A percentile compares a stretch with the other conserved stretches of the same genome.
These are phyloP conservation scores for Trametes gibbosa DNA, from an alignment of 768 basidiomycete species.

Conservation along the genomic window DNA sequence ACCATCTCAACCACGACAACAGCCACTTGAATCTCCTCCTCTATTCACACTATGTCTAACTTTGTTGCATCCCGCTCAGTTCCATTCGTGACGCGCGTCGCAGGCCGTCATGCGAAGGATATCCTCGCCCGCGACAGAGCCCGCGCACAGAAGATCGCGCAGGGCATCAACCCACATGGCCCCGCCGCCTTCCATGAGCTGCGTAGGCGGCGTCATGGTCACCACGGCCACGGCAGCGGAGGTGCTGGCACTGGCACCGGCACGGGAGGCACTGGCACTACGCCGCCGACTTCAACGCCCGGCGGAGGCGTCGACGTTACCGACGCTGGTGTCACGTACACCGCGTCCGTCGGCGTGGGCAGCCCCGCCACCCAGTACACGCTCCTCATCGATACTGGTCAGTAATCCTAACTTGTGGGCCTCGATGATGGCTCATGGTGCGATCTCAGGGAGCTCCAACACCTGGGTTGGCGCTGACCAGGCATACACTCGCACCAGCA, in stretches of 20 bases:
- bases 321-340: conserved; percentile 58
- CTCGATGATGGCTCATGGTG: not conserved
- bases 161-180: conserved; percentile 53
- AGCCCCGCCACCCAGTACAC: conserved; percentile 46
- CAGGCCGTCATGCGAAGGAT: conserved; percentile 40
- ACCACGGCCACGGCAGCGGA: conserved; percentile 18
- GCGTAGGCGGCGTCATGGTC: conserved; percentile 26
- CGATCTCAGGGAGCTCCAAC: conserved; percentile 41
- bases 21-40: not conserved
- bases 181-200: conserved; percentile 37
- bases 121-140: conserved; percentile 52
- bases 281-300: conserved; percentile 10
- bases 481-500: conserved; percentile 43
- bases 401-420: conserved; percentile 4
- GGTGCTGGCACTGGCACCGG: conserved; percentile 17
- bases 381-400: conserved; percentile 59
- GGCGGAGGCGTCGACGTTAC: conserved; percentile 51
- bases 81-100: conserved; percentile 46
- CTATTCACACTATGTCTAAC: conserved; percentile 35
- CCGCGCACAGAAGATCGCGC: conserved; percentile 54
- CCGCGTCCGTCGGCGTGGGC: conserved; percentile 50
- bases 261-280: conserved; percentile 10
- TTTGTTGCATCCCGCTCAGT: conserved; percentile 33
- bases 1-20: conserved; percentile 5
- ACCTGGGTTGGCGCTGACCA: conserved; percentile 57